A percentile compares a stretch with the other conserved stretches of the same genome.
Conservation (phyloP, 805 yeast genomes). For the Kluyveromyces lactis region DNA sequence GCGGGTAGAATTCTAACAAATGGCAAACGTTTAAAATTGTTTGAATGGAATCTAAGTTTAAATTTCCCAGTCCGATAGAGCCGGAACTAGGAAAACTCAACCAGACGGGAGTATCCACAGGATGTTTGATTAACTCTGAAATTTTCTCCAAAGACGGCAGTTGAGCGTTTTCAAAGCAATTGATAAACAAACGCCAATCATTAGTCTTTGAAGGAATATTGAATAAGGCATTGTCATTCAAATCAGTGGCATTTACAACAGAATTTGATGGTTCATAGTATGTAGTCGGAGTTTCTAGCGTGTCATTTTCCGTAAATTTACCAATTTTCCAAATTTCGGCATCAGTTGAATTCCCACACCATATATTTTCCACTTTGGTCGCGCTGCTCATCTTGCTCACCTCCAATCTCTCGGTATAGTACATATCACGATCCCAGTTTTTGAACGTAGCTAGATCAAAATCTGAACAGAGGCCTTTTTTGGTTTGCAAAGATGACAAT, state of each 20-base stretch:
- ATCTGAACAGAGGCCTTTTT: constrained; percentile 23
- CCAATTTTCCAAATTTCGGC: constrained; percentile 34
- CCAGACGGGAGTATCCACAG: constrained; percentile 8
- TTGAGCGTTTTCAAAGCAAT: constrained; percentile 51
- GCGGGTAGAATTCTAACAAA: constrained; percentile 25
- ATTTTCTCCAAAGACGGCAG: constrained; percentile 36
- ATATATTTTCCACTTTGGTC: constrained; percentile 47
- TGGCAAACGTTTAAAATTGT: constrained; percentile 64
- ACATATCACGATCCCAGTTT: constrained; percentile 63
- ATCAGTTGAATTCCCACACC: constrained; percentile 82
- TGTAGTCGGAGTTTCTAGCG: constrained; percentile 17
- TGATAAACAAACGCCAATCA: constrained; percentile 44
- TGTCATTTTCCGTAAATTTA: constrained; percentile 9
- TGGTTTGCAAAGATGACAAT: constrained; percentile 8
- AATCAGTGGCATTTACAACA: constrained; percentile 27
- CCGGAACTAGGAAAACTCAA: constrained; percentile 83
- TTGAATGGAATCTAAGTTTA: constrained; percentile 54
- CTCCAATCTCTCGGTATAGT: constrained; percentile 72
- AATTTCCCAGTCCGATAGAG: constrained; percentile 67
- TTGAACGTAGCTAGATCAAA: constrained; percentile 38
- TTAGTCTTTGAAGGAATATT: constrained; percentile 41
- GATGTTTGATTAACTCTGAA: constrained; percentile 2
- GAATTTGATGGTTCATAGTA: constrained; percentile 48
- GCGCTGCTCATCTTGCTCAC: constrained; percentile 79
- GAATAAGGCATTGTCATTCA: constrained; percentile 28